These are phyloP conservation scores for Fusarium sp. DNA, from an alignment of 2,329 filamentous ascomycete species.

Conservation along the genomic window DNA sequence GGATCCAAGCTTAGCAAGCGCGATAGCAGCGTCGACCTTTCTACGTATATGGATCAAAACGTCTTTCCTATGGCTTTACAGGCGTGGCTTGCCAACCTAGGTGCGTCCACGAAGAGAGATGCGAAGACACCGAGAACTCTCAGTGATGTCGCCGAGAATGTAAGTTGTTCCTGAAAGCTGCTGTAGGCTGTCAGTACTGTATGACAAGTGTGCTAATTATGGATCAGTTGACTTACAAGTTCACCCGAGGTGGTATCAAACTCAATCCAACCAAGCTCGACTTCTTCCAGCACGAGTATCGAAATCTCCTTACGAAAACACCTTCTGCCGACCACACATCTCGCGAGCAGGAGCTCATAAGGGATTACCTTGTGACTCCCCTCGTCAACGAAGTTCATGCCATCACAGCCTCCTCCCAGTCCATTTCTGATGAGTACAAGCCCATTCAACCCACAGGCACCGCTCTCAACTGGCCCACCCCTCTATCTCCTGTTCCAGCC, in stretches of 20 bases:
- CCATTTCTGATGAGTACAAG: not conserved
- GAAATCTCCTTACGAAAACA: constrained; percentile 45
- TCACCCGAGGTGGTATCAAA: constrained; percentile 89
- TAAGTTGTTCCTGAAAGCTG: constrained; percentile 48
- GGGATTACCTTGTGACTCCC: constrained; percentile 25
- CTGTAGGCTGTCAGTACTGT: not conserved
- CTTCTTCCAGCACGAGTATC: constrained; percentile 78
- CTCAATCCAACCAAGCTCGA: constrained; percentile 82
- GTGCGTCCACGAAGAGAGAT: constrained; percentile 44
- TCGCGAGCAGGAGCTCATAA: constrained; percentile 28
- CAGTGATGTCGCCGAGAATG: constrained; percentile 73
- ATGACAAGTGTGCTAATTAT: constrained; percentile 33
- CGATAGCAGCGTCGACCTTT: constrained; percentile 61
- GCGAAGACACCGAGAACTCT: constrained; percentile 57
- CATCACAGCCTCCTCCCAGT: constrained; percentile 29
- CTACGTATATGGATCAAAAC: constrained; percentile 57
- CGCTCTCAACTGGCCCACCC: constrained; percentile 35
- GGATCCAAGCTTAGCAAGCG: constrained; percentile 88
- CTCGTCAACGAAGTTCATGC: constrained; percentile 41
- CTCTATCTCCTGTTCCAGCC: constrained; percentile 41
- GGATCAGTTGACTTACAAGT: constrained; percentile 78
- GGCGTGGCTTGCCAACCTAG: constrained; percentile 84
- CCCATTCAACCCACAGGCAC: constrained; percentile 32
- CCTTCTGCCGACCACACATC: constrained; percentile 33
- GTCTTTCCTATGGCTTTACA: constrained; percentile 61